These are phyloP conservation scores for Coccomyxa sp. DNA, from an alignment of 139 green algal genomes.

Conservation along the genomic window DNA sequence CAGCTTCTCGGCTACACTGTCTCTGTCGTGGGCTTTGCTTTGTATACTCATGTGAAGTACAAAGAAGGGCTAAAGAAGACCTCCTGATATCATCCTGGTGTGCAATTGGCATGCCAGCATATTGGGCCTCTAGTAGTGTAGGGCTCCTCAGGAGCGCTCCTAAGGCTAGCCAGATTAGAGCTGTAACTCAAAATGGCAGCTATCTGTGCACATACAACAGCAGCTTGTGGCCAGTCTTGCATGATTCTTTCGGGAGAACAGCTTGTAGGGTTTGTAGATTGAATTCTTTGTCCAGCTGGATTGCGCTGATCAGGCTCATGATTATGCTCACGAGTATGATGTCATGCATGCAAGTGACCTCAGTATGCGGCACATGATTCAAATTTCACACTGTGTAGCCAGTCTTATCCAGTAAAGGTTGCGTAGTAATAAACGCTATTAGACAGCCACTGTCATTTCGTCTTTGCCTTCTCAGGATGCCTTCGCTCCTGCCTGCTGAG, in stretches of 20 bases:
- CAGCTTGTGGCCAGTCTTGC: too few relatives aligned
- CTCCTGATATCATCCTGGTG: background rate
- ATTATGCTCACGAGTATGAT: background rate
- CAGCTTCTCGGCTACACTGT: slow-evolving; percentile 59
- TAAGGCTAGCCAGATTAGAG: background rate
- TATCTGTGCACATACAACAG: too few relatives aligned
- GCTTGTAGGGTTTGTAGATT: too few relatives aligned
- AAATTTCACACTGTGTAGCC: background rate
- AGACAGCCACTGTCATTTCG: background rate
- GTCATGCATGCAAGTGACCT: background rate
- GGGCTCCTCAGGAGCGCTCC: background rate
- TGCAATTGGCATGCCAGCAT: background rate
- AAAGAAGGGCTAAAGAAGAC: background rate
- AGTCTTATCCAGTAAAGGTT: background rate
- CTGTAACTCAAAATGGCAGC: too few relatives aligned
- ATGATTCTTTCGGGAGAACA: too few relatives aligned
- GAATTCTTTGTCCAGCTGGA: too few relatives aligned
- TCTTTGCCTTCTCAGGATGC: background rate
- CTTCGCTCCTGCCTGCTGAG: background rate
- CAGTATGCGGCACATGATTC: too few relatives aligned
- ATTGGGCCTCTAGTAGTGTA: background rate
- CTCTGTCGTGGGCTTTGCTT: slow-evolving; percentile 49
- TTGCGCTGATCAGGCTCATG: too few relatives aligned
- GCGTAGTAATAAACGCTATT: too few relatives aligned
- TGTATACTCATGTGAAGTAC: slow-evolving; percentile 33